Base-by-base conservation (phyloP, 192 early-diverging fungal genomes). In the Dissophora globulifera region DNA sequence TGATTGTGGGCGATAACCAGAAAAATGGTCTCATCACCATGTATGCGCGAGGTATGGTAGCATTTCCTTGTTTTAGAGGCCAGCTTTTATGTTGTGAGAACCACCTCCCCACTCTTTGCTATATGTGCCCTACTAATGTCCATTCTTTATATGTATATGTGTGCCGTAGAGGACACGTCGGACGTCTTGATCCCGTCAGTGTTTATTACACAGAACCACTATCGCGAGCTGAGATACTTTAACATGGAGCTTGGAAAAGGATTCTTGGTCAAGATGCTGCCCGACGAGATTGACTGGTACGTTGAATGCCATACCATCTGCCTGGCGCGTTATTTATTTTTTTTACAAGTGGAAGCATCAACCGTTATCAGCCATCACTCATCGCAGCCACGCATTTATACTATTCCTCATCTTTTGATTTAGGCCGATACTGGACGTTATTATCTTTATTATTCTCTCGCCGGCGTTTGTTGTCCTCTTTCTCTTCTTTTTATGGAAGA, bases 181-280 rank as follows among this genome's bases (percentile, higher is more conserved):
- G 94, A 96, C 76, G 85, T 98, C 22, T 48, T 58, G 10, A 96
- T 97, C 42, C 96, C 96, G 2, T 91, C 92, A 15, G 92, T 94
- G 29, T 98, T 96, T 81, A 81, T 98, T 58, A 83, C 89, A 1
- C 86, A 89, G 53, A 71, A 70, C 41, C 87, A 88, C 35, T 96
- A 92, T 67, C 71, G 83, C 27, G 82, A 82, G 0, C 68, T 97
- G 50, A 71, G 82, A 17, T 70, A 67, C 19, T 56, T 76, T 25
- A 48, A 64, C 50, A 76, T 67, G 58, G 72, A 76, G 17, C 72
- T 76, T n/a, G 72, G 72, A 0, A 66, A 76, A 29, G 64, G 52
- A 4, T 76, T 62, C 27, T 17, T 49, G 1, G 58, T 76, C 38
- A 31, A 26, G 48, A 45, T 76, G 58, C 19, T 23, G 8, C 58